Evolutionary conservation across 2,329 filamentous ascomycete genomes (phyloP).

Genomic region (Pseudogymnoascus sp.): DNA sequence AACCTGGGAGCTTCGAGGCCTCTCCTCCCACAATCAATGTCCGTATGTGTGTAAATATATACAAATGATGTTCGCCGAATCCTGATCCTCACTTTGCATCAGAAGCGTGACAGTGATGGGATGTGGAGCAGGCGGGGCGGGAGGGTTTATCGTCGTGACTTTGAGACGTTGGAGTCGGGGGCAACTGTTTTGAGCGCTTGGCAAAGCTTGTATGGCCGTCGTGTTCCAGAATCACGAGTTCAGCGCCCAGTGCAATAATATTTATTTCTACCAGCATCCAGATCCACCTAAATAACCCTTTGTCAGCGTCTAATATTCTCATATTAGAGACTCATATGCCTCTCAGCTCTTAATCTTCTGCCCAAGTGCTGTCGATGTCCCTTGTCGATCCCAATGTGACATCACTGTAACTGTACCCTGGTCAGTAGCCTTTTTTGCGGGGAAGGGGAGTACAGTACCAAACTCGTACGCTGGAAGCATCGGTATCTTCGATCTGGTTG

Average conservation of each 20-base stretch:
- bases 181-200: neutral
- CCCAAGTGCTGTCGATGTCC: neutral
- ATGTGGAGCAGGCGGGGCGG: slow-evolving; percentile 6
- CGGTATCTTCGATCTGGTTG: neutral
- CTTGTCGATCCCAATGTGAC: neutral
- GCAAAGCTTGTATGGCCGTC: neutral
- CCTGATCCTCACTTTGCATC: neutral
- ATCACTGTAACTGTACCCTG: slow-evolving; percentile 10
- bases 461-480: neutral
- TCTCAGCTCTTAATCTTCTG: neutral
- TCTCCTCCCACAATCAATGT: neutral
- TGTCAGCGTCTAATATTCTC: neutral
- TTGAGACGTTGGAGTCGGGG: neutral
- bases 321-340: neutral
- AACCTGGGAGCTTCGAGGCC: neutral
- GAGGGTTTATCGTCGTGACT: neutral
- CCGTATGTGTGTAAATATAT: neutral
- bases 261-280: too few relatives aligned
- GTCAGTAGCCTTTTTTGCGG: neutral
- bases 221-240: neutral
- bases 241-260: too few relatives aligned
- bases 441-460: neutral
- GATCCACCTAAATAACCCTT: neutral
- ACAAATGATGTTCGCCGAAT: neutral
- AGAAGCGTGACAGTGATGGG: neutral